phyloP scores from a whole-genome alignment of 768 basidiomycete genomes.

The Tubosaeta sp. region DNA sequence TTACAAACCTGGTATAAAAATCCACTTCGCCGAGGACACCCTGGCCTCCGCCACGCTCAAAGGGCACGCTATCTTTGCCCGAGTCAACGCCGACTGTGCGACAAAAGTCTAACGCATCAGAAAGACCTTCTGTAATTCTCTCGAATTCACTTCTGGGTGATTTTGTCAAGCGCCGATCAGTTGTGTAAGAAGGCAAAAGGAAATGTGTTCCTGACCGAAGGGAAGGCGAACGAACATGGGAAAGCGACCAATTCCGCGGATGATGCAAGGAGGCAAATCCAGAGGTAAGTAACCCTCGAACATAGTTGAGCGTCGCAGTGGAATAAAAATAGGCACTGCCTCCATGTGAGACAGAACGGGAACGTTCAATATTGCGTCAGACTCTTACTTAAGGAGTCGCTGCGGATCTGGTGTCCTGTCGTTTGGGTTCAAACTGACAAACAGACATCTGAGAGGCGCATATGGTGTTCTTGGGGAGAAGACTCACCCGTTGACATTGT shows the following conservation, averaged over 20 bases:
- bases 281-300: slow-evolving; percentile 82
- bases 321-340: slow-evolving; percentile 94
- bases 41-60: slow-evolving; percentile 68
- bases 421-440: slow-evolving; percentile 50
- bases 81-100: slow-evolving; percentile 78
- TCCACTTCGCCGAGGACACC: slow-evolving; percentile 84
- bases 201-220: slow-evolving; percentile 47
- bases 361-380: neutral
- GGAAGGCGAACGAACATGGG: slow-evolving; percentile 82
- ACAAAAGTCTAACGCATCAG: slow-evolving; percentile 92
- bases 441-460: neutral
- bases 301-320: slow-evolving; percentile 86
- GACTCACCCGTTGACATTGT: slow-evolving; percentile 88
- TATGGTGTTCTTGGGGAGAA: neutral
- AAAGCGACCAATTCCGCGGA: slow-evolving; percentile 87
- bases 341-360: slow-evolving; percentile 5
- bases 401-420: slow-evolving; percentile 90
- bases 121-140: slow-evolving; percentile 74
- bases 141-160: slow-evolving; percentile 71
- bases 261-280: slow-evolving; percentile 93
- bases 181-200: neutral
- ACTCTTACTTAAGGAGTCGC: slow-evolving; percentile 64
- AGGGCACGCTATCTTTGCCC: slow-evolving; percentile 41
- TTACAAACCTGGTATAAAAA: slow-evolving; percentile 78
- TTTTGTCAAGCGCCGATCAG: slow-evolving; percentile 12